phyloP scores from a whole-genome alignment of 202 grass and related monocot genomes.

The Setaria viridis region DNA sequence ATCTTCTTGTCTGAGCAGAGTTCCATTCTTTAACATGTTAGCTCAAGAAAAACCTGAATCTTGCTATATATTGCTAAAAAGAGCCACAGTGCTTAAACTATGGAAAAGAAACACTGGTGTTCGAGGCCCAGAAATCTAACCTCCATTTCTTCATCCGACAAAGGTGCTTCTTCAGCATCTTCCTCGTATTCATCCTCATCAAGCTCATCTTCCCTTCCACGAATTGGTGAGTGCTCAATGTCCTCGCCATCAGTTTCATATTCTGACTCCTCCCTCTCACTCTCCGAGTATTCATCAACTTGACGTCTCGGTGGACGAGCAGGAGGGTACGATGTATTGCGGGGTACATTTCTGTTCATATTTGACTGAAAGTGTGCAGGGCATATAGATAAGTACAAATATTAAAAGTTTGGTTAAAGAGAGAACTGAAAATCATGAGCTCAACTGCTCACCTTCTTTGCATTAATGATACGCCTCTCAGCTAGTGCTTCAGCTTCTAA shows the following conservation, averaged over 20 bases:
- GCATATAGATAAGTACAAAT: constrained; percentile 21
- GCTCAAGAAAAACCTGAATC: constrained; percentile 7
- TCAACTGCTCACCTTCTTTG: constrained; percentile 63
- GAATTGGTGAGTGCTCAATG: constrained; percentile 64
- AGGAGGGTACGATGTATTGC: constrained; percentile 60
- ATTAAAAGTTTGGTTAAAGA: constrained; percentile 17
- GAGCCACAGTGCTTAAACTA: neutral
- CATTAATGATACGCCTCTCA: constrained; percentile 75
- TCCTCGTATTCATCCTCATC: constrained; percentile 93
- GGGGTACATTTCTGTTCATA: constrained; percentile 59
- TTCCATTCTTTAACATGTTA: neutral
- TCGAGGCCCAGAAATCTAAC: constrained; percentile 39
- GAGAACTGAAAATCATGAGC: neutral
- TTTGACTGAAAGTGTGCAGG: constrained; percentile 60
- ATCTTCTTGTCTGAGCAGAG: neutral
- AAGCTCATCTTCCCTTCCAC: constrained; percentile 72
- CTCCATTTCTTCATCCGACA: constrained; percentile 83
- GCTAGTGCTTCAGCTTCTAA: constrained; percentile 82
- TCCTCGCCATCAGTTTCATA: constrained; percentile 98
- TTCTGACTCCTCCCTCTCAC: constrained; percentile 85
- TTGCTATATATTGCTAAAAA: neutral
- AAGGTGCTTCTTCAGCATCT: constrained; percentile 59
- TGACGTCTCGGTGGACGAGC: constrained; percentile 57
- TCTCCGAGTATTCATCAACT: constrained; percentile 68
- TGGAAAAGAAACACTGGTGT: neutral